A percentile compares a stretch with the other conserved stretches of the same genome.
These are phyloP conservation scores for Solanum rostratum DNA, from an alignment of 257 asterid species.

Conservation along the genomic window DNA sequence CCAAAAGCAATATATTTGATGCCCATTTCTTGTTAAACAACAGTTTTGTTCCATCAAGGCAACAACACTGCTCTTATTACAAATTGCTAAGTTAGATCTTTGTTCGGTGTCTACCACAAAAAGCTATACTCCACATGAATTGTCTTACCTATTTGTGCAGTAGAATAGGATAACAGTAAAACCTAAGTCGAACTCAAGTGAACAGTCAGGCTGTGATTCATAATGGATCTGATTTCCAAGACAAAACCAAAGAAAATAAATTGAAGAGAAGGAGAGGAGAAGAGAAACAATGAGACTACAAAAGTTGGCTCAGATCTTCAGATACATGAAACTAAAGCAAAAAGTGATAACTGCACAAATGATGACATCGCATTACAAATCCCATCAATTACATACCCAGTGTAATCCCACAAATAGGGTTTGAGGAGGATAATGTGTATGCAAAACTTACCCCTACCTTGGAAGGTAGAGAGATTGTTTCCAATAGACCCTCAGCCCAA, in stretches of 20 bases:
- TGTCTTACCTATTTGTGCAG: neutral
- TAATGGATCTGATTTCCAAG: neutral
- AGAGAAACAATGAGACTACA: neutral
- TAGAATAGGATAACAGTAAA: neutral
- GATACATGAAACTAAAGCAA: neutral
- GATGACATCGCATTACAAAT: too few species aligned
- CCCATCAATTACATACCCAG: neutral
- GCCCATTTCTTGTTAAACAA: neutral
- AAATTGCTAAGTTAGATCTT: neutral
- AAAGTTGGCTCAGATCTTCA: neutral
- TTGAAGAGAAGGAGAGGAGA: neutral
- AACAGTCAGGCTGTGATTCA: neutral
- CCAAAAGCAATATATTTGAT: neutral
- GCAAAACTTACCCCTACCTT: neutral
- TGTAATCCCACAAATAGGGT: neutral
- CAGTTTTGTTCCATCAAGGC: neutral
- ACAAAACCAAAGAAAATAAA: neutral
- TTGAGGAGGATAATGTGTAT: too few species aligned
- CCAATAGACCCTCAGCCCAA: neutral
- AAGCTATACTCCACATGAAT: neutral
- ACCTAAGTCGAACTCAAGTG: neutral
- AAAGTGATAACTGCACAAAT: neutral
- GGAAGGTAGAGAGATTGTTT: neutral
- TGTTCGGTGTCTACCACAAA: neutral
- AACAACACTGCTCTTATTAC: neutral